Conservation (phyloP, 1,284 basidiomycete species). For the Ceratobasidium theobromae region DNA sequence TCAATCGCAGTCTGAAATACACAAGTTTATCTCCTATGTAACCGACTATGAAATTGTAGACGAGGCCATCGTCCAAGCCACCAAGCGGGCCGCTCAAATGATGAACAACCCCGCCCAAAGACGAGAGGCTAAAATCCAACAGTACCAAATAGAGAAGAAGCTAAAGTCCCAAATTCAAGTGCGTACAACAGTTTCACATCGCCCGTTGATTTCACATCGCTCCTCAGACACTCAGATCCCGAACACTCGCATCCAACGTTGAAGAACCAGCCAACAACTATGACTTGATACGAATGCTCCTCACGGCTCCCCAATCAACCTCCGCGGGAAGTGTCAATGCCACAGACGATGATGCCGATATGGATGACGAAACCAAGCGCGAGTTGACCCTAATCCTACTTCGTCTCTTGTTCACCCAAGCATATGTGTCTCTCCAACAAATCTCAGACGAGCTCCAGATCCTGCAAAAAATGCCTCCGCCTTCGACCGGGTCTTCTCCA, state of each 20-base stretch:
- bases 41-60: slow-evolving; percentile 68
- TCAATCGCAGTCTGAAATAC: slow-evolving; percentile 55
- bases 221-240: slow-evolving; percentile 53
- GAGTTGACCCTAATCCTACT: slow-evolving; percentile 69
- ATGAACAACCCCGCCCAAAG: slow-evolving; percentile 66
- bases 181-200: slow-evolving; percentile 34
- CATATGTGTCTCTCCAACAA: slow-evolving; percentile 48
- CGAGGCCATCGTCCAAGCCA: neutral
- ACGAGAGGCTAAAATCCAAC: slow-evolving; percentile 84
- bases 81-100: slow-evolving; percentile 47
- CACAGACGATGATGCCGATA: slow-evolving; percentile 56
- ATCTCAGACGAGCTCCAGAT: slow-evolving; percentile 68
- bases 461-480: slow-evolving; percentile 58
- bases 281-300: slow-evolving; percentile 25
- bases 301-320: neutral
- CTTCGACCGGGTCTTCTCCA: neutral
- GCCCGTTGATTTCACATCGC: slow-evolving; percentile 3
- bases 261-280: slow-evolving; percentile 36
- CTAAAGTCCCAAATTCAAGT: slow-evolving; percentile 71
- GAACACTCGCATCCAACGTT: slow-evolving; percentile 41
- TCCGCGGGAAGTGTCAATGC: slow-evolving; percentile 35
- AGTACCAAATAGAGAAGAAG: slow-evolving; percentile 83
- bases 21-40: slow-evolving; percentile 57
- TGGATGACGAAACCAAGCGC: slow-evolving; percentile 64
- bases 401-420: slow-evolving; percentile 69